Evolutionary conservation across 352 stramenopile genomes (phyloP).

Genomic region (Blastocystis hominis): DNA sequence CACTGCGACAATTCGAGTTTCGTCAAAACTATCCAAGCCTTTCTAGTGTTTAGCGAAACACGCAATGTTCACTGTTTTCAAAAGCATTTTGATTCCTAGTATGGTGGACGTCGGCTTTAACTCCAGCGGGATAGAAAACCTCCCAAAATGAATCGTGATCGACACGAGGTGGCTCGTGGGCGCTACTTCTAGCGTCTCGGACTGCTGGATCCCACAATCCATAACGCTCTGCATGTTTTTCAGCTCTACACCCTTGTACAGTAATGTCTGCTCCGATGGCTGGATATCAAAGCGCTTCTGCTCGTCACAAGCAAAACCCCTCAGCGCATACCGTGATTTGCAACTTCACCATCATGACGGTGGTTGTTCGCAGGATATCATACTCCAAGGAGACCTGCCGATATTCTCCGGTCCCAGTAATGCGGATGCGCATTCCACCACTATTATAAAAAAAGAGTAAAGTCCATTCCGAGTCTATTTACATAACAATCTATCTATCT

Average conservation of each 20-base stretch:
- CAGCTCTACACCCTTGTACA: slow-evolving; percentile 23
- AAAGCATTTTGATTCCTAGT: background rate
- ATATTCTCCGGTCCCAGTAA: background rate
- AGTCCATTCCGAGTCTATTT: background rate
- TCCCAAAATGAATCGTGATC: background rate
- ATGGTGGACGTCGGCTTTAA: slow-evolving; percentile 1
- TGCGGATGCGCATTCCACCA: slow-evolving; percentile 5
- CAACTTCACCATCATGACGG: slow-evolving; percentile 46
- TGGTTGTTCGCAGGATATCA: slow-evolving; percentile 9
- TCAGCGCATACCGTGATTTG: slow-evolving; percentile 6
- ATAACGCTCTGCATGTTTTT: slow-evolving; percentile 37
- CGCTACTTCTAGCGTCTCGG: background rate
- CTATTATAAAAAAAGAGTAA: background rate
- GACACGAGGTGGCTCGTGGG: background rate
- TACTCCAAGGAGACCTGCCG: background rate
- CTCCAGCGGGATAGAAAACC: background rate
- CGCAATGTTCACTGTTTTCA: background rate
- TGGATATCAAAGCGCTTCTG: slow-evolving; percentile 20
- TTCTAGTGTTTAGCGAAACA: background rate
- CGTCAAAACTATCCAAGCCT: background rate
- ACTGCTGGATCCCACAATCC: slow-evolving; percentile 9
- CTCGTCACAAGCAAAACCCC: background rate
- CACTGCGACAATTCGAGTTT: background rate
- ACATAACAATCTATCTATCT: no score
- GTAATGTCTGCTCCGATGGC: background rate